Conservation (phyloP, 1,284 basidiomycete species). For the Microbotryum scabiosae region DNA sequence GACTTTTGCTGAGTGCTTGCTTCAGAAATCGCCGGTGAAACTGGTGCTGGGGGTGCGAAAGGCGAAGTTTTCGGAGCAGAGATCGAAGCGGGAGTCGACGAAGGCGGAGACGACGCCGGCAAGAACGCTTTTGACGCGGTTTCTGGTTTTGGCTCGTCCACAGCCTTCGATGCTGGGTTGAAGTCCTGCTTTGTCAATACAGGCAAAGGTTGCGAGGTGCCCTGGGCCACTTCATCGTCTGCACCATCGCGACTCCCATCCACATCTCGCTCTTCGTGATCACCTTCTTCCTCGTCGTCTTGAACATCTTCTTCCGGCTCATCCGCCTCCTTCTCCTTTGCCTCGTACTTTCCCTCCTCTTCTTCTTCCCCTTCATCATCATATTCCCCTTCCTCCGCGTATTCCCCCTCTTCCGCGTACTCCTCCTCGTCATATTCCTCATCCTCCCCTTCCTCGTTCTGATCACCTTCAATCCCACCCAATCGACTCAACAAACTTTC, state of each 20-base stretch:
- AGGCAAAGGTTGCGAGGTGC: no score
- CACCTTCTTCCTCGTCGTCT: slow-evolving; percentile 3
- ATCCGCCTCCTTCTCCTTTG: slow-evolving; percentile 4
- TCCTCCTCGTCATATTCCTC: slow-evolving; percentile 3
- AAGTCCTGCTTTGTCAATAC: no score
- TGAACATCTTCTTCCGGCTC: slow-evolving; percentile 9
- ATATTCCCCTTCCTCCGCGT: not conserved
- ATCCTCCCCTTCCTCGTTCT: slow-evolving; percentile 5
- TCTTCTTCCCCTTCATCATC: not conserved
- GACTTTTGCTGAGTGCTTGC: not conserved
- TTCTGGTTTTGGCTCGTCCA: no score
- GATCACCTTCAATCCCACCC: not conserved
- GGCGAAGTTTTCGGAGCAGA: not conserved
- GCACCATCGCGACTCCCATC: not conserved
- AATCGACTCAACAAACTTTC: slow-evolving; percentile 10
- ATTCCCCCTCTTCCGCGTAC: slow-evolving; percentile 2
- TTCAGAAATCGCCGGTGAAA: not conserved
- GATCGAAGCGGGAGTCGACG: slow-evolving; percentile 6
- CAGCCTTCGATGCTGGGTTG: no score
- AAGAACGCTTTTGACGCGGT: slow-evolving; percentile 4
- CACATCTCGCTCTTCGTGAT: slow-evolving; percentile 3
- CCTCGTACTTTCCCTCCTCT: slow-evolving; percentile 1
- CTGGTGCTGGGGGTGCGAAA: not conserved
- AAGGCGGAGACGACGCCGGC: not conserved
- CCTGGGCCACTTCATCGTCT: not conserved